phyloP scores from a whole-genome alignment of 805 yeast genomes.

The Nakazawaea wickerhamii region DNA sequence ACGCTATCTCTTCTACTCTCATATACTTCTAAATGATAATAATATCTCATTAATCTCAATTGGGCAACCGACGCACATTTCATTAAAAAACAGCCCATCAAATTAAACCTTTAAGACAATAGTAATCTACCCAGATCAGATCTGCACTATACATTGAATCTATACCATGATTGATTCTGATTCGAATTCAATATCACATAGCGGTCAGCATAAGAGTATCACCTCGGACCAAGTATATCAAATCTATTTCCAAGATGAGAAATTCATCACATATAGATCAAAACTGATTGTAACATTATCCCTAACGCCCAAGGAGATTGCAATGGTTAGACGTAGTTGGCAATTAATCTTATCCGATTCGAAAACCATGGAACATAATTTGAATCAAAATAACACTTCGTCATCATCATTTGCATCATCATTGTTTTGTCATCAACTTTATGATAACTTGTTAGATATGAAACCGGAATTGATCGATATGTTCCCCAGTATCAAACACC shows the following conservation, averaged over 20 bases:
- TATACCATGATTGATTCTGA: too few relatives aligned
- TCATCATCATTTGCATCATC: conserved; percentile 46
- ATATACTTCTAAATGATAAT: too few relatives aligned
- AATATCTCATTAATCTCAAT: too few relatives aligned
- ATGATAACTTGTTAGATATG: conserved; percentile 59
- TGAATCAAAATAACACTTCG: conserved; percentile 16
- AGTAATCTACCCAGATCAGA: too few relatives aligned
- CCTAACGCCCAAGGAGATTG: conserved; percentile 24
- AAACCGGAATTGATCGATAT: conserved; percentile 54
- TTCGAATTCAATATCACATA: too few relatives aligned
- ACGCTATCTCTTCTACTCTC: too few relatives aligned
- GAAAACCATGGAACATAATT: conserved; percentile 19
- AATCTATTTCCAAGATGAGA: conserved; percentile 4
- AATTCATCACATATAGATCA: conserved; percentile 2
- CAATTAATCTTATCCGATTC: conserved; percentile 33
- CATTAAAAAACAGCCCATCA: too few relatives aligned
- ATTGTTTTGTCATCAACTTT: conserved; percentile 71
- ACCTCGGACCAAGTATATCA: conserved; percentile 4
- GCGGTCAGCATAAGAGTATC: too few relatives aligned
- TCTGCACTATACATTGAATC: too few relatives aligned
- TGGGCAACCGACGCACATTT: too few relatives aligned
- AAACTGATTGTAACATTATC: conserved; percentile 17
- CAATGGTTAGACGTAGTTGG: conserved; percentile 37
- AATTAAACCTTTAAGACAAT: too few relatives aligned
- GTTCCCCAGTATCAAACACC: conserved; percentile 74